Percentiles rank a stretch among this genome's conserved stretches.
These are phyloP conservation scores for Puccinellia tenuiflora DNA, from an alignment of 176 grass and related monocot genomes.

Conservation along the genomic window DNA sequence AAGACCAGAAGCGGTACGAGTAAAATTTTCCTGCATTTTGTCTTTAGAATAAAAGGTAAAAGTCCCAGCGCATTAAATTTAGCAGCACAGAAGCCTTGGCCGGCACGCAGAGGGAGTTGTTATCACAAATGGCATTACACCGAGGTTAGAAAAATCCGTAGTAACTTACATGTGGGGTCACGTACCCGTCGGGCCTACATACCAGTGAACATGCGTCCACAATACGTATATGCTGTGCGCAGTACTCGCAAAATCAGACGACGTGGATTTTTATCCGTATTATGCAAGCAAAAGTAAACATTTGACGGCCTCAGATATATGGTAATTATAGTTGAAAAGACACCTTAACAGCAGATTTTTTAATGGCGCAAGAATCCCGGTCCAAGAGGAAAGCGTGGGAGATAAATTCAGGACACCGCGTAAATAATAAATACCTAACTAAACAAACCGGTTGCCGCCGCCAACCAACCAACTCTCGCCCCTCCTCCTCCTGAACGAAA, in stretches of 20 bases:
- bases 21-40: too few relatives aligned
- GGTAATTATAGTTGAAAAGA: not conserved
- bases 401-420: not conserved
- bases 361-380: not conserved
- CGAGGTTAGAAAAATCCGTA: not conserved
- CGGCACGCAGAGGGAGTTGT: not conserved
- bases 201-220: too few relatives aligned
- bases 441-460: not conserved
- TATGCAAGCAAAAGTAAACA: not conserved
- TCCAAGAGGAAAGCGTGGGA: not conserved
- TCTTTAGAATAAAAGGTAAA: too few relatives aligned
- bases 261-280: not conserved
- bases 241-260: too few relatives aligned
- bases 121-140: not conserved
- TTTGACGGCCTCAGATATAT: not conserved
- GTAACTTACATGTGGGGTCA: not conserved
- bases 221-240: too few relatives aligned
- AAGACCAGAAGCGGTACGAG: too few relatives aligned
- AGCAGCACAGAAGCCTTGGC: conserved; percentile 1
- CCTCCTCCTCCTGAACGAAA: not conserved
- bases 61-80: too few relatives aligned
- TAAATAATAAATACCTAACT: not conserved
- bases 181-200: too few relatives aligned
- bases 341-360: not conserved
- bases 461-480: not conserved